Evolutionary conservation across 139 green algal species (phyloP).

Genomic region (Chlamydomonas applanata): DNA sequence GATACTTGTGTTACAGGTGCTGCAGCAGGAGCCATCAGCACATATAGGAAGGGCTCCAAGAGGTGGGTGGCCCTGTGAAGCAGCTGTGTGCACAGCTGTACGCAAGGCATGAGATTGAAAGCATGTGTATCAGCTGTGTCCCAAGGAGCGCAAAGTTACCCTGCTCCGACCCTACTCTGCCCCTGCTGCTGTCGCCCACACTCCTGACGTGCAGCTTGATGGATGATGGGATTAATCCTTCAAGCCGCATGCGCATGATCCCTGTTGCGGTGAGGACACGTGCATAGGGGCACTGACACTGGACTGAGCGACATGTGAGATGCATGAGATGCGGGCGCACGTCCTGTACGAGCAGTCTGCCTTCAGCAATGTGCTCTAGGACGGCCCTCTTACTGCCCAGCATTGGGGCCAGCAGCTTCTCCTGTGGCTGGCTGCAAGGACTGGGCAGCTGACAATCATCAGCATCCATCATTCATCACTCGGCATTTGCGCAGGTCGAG

Average conservation of each 20-base stretch:
- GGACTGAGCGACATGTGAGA: no score
- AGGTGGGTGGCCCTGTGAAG: conserved; percentile 8
- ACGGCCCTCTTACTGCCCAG: background rate
- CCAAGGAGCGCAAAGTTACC: background rate
- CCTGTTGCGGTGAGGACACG: conserved; percentile 28
- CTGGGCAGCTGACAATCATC: no score
- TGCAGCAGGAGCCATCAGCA: conserved; percentile 3
- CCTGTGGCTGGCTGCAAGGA: background rate
- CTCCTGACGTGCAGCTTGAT: conserved; percentile 10
- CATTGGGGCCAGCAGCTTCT: background rate
- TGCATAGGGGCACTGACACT: no score
- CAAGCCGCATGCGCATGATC: conserved; percentile 25
- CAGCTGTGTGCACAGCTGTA: background rate
- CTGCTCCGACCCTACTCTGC: no score
- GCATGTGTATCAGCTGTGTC: background rate
- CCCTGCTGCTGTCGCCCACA: background rate
- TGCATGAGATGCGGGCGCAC: no score
- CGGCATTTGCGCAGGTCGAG: no score
- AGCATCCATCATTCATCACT: no score
- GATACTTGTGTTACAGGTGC: conserved; percentile 17
- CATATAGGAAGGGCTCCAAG: conserved; percentile 31
- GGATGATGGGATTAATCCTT: conserved; percentile 35
- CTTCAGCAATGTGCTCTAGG: no score
- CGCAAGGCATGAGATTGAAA: background rate
- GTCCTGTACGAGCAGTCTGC: no score